Base-by-base conservation (phyloP, 169 alveolate genomes). In the Amoebophrya sp. region DNA sequence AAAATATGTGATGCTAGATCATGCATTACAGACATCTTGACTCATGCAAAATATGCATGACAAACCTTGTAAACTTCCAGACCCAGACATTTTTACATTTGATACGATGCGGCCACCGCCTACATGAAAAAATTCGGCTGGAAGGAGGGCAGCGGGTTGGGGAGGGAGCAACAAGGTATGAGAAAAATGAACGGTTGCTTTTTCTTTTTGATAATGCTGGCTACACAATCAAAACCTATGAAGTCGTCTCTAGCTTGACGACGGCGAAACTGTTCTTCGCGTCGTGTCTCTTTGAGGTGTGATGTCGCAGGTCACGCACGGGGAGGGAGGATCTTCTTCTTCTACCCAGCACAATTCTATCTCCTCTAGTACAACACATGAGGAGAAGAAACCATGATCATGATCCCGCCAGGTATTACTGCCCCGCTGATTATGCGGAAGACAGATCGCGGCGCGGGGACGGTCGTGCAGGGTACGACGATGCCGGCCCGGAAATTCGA, bases 71-170 rank as follows among this genome's bases (percentile, higher is more conserved):
- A n/a, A n/a, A n/a, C n/a, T n/a, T n/a, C n/a, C n/a, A n/a, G n/a
- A n/a, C n/a, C n/a, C n/a, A n/a, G n/a, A n/a, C n/a, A n/a, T n/a
- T n/a, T n/a, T n/a, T n/a, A n/a, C n/a, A n/a, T n/a, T n/a, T n/a
- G n/a, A n/a, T n/a, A n/a, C n/a, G n/a, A 66, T 25, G 83, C 83
- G 18, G 83, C 83, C 2, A 66, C 83, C 35, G 83, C 83, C 0
- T 66, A 66, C 83, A 66, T 66, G 83, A 66, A 66, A 25, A 66
- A 66, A 25, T 66, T 66, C 32, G 83, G 83, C 10, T 66, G 83
- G 83, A 18, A 66, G 83, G 83, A 66, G 83, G 83, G 83, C 12
- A 18, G 35, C 1, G 83, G 83, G 29, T 25, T 66, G 10, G 83
- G 83, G 39, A 18, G 32, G 35, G 83, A 66, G 39, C 38, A n/a